Base-by-base conservation (phyloP, 1,139 yeast species). In the Geotrichum phurueaensis region DNA sequence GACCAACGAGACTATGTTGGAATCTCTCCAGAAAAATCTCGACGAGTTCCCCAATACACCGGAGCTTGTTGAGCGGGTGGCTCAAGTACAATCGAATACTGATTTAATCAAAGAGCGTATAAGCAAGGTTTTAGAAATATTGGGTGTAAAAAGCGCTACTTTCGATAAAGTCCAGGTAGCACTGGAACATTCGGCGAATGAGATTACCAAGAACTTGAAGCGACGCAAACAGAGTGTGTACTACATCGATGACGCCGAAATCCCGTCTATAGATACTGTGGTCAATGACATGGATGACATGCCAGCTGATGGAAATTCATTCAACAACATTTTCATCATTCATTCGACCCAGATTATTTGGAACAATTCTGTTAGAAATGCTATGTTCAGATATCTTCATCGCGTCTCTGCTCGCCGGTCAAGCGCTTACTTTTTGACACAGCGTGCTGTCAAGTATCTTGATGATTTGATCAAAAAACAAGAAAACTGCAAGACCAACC, bases 331-430 rank as follows among this genome's bases (percentile, higher is more conserved):
- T 59, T 92, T 88, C 70, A 84, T 87, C 63, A 78, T 92, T 39
- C 96, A 91, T 68, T 85, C 87, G 66, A 79, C 91, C 71, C 83
- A 85, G 67, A 71, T 91, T 69, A 87, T 84, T 66, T 91, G 97
- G 97, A 86, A 87, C 70, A 86, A 87, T 63, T 71, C 76, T 7
- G 78, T 86, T 13, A 78, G 96, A 58, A 83, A 88, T 65, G 79
- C 82, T 45, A 76, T 90, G 59, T 78, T 81, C 66, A 79, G 83
- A 50, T 89, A 89, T 68, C 71, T 86, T 48, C 87, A 86, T 63
- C 78, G 83, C 57, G 78, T 86, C 10, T 79, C 82, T 25, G 82
- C 84, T 52, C 75, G 87, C 48, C 79, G 79, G 58, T 81, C 86
- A 2, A 78, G 81, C 57, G 76, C 79, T 0, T 88, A 86, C 70